Percentiles rank a stretch among this genome's conserved stretches.
These are phyloP conservation scores for Rhizopogon vinicolor DNA, from an alignment of 768 basidiomycete genomes.

Conservation along the genomic window DNA sequence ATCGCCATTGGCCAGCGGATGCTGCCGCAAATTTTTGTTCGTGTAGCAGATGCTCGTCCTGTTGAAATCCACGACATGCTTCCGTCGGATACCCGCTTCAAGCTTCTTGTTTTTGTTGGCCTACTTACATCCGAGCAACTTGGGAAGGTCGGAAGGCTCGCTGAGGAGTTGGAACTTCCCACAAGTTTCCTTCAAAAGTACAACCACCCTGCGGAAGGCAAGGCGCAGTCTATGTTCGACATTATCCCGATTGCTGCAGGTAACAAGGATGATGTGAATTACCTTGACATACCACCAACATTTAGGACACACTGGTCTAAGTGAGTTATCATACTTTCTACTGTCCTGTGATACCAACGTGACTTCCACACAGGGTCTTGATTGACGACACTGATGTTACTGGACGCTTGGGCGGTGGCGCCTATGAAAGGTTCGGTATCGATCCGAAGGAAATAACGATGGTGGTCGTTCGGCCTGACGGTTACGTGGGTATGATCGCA, in stretches of 20 bases:
- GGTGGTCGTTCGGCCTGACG: conserved; percentile 32
- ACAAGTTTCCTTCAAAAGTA: conserved; percentile 26
- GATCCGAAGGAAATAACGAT: conserved; percentile 24
- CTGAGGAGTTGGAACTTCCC: conserved; percentile 20
- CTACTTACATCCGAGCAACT: conserved; percentile 15
- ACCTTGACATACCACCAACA: conserved; percentile 27
- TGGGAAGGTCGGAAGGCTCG: conserved; percentile 19
- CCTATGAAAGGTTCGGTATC: conserved; percentile 52
- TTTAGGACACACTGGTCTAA: conserved; percentile 40
- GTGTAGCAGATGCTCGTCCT: conserved; percentile 31
- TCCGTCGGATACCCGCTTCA: conserved; percentile 34
- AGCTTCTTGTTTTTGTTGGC: conserved; percentile 33
- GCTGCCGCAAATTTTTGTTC: conserved; percentile 29
- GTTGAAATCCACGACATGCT: conserved; percentile 37
- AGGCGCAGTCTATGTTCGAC: conserved; percentile 26
- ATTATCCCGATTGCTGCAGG: conserved; percentile 22
- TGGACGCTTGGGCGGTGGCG: conserved; percentile 44
- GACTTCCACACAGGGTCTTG: conserved; percentile 39
- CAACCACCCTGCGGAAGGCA: conserved; percentile 7
- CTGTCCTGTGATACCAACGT: background rate
- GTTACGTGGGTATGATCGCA: conserved; percentile 56
- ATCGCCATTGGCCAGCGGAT: conserved; percentile 36
- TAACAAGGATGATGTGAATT: conserved; percentile 29
- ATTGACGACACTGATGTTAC: conserved; percentile 51
- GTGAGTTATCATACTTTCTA: conserved; percentile 19